Evolutionary conservation across 1,284 basidiomycete species (phyloP).

Genomic region (Ceraceosorus guamensis): DNA sequence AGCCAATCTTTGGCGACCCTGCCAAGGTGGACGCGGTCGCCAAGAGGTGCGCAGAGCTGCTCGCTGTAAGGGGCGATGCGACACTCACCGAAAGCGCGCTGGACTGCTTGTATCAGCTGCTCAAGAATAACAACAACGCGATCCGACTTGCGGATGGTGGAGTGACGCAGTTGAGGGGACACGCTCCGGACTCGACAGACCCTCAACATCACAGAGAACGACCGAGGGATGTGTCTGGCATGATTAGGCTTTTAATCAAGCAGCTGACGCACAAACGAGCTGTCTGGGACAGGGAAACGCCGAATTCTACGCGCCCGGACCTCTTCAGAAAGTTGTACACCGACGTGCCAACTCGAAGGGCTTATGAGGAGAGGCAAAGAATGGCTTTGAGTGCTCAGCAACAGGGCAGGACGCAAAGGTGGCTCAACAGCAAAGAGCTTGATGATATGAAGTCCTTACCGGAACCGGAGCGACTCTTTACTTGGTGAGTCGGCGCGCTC

Average conservation of each 20-base stretch:
- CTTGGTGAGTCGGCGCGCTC: constrained; percentile 80
- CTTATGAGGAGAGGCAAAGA: constrained; percentile 18
- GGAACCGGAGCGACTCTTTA: constrained; percentile 29
- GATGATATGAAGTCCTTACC: constrained; percentile 16
- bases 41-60: constrained; percentile 11
- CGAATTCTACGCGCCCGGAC: neutral
- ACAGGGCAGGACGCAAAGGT: constrained; percentile 19
- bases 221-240: neutral
- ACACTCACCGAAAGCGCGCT: constrained; percentile 38
- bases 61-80: constrained; percentile 33
- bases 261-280: constrained; percentile 2
- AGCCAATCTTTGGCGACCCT: constrained; percentile 13
- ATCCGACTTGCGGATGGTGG: constrained; percentile 20
- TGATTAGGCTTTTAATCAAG: constrained; percentile 1
- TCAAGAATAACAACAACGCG: constrained; percentile 34
- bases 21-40: constrained; percentile 8
- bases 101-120: constrained; percentile 41
- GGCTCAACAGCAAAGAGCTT: constrained; percentile 22
- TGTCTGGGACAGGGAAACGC: constrained; percentile 2
- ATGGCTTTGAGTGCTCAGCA: constrained; percentile 3
- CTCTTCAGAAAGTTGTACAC: constrained; percentile 6
- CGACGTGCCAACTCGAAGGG: constrained; percentile 9
- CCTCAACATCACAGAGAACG: constrained; percentile 5
- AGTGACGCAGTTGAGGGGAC: no score
- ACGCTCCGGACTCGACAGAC: no score